Evolutionary conservation across 371 early-diverging fungal species (phyloP).

Genomic region (Coemansia sp.): DNA sequence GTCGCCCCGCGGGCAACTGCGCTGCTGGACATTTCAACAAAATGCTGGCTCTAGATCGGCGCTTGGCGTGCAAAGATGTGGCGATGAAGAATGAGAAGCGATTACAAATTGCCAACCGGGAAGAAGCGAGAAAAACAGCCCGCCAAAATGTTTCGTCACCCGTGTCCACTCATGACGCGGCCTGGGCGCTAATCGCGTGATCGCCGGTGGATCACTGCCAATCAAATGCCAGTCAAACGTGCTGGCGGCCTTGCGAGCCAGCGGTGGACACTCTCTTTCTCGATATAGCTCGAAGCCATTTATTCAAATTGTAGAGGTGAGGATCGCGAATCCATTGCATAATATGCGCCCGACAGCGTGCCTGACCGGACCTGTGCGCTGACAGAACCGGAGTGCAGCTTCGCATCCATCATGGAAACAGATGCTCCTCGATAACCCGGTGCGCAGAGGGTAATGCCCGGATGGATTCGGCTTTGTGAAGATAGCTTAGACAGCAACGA

Average conservation of each 20-base stretch:
- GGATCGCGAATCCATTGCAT: slow-evolving; percentile 30
- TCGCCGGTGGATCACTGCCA: background rate
- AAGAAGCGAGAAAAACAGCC: background rate
- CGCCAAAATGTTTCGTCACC: background rate
- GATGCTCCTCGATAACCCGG: no score
- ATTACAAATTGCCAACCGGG: background rate
- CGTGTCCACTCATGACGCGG: slow-evolving; percentile 3
- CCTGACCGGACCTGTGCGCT: no score
- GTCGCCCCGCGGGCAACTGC: slow-evolving; percentile 27
- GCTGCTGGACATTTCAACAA: slow-evolving; percentile 29
- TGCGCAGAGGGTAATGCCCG: no score
- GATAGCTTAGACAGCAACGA: no score
- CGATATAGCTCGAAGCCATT: slow-evolving; percentile 26
- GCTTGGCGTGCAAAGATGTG: background rate
- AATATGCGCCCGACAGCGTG: background rate
- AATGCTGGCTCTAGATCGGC: background rate
- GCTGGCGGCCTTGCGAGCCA: background rate
- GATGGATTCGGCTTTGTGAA: no score
- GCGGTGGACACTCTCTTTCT: slow-evolving; percentile 12
- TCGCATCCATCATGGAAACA: slow-evolving; percentile 18
- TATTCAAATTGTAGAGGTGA: slow-evolving; percentile 41
- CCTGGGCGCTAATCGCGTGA: slow-evolving; percentile 1
- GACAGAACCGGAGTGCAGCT: background rate
- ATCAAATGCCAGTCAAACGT: slow-evolving; percentile 1
- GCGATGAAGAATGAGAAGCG: background rate